Evolutionary conservation across 257 asterid species (phyloP).

Genomic region (Coffea eugenioides): DNA sequence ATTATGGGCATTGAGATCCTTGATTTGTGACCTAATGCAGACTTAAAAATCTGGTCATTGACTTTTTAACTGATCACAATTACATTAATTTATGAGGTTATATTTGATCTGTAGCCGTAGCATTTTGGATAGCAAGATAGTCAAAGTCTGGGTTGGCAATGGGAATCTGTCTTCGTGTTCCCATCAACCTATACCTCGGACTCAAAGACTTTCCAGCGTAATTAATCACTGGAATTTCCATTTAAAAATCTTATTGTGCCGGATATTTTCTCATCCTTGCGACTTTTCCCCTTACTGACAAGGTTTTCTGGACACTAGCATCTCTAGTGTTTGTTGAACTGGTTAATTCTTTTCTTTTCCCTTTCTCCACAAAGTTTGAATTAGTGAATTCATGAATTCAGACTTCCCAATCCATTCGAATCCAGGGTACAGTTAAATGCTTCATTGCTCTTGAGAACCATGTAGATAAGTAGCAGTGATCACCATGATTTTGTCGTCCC

Average conservation of each 20-base stretch:
- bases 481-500: background rate
- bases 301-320: background rate
- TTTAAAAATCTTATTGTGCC: background rate
- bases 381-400: background rate
- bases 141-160: conserved; percentile 12
- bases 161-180: background rate
- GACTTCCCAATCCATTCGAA: background rate
- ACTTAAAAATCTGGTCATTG: conserved; percentile 4
- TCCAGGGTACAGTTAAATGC: background rate
- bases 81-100: background rate
- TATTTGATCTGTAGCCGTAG: background rate
- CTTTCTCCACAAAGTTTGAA: background rate
- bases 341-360: background rate
- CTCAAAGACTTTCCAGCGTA: background rate
- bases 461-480: background rate
- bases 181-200: background rate
- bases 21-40: background rate
- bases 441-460: background rate
- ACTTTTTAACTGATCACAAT: background rate
- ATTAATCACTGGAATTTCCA: background rate
- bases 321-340: background rate
- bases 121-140: background rate
- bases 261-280: background rate
- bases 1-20: conserved; percentile 7
- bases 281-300: background rate